Evolutionary conservation across 768 basidiomycete species (phyloP), one percentile per base, ranked within the genome.

Genomic region (Ephemerocybe angulata): DNA sequence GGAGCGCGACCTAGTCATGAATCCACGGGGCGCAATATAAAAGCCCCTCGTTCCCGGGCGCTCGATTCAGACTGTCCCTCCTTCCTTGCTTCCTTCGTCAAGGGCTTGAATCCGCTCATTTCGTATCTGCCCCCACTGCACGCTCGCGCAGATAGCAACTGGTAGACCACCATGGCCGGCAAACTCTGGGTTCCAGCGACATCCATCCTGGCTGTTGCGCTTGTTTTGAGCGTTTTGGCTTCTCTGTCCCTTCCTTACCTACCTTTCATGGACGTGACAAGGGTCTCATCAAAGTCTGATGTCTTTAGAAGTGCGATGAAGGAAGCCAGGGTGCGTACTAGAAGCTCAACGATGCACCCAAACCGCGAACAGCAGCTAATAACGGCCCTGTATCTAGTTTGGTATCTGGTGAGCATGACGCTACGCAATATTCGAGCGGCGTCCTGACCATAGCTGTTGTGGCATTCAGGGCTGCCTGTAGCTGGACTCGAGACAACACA

Each of bases 181-280:
- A 63, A 69, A 24, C 82, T 86, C 70, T 85, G 84, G 63, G 72
- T 89, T 58, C 84, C 84, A 1, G 85, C 82, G 28, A 41, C 7
- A 25, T 19, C 41, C 28, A 25, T 44, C 25, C 28, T 53, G 21
- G 22, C 15, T 30, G 53, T 88, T 50, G 66, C 84, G 57, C 73
- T 78, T 56, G 63, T 75, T 31, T 78, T 90, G 56, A 79, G 79
- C 60, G 73, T 90, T 64, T 70, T 90, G 57, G 79, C 83, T 29
- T 83, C 88, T 15, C 75, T 91, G 43, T 90, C 88, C 13, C 71
- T 90, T 1, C 89, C 90, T 1, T 83, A 71, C 70, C 73, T 91
- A 17, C 74, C 84, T 17, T 81, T 77, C 0, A 71, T 90, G 60
- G 88, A 90, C 68, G 75, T 91, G 62, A 76, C 78, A 13, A 82